Percentiles rank a stretch among this genome's conserved stretches.
These are phyloP conservation scores for Seiridium cupressi DNA, from an alignment of 2,329 filamentous ascomycete genomes.

Conservation along the genomic window DNA sequence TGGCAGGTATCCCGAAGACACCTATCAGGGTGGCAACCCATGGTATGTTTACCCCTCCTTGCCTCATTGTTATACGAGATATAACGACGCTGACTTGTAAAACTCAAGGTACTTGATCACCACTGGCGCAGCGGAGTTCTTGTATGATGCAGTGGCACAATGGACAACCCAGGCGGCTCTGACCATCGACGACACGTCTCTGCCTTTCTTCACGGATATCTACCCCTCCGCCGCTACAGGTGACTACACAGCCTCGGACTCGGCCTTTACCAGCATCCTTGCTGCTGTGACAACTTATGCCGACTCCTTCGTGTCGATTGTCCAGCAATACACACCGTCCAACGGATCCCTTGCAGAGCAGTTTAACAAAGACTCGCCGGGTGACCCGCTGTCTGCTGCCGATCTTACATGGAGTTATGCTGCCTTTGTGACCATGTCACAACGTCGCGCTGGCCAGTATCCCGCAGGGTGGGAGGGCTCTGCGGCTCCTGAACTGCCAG, in stretches of 20 bases:
- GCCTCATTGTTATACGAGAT: neutral
- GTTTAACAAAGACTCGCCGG: constrained; percentile 38
- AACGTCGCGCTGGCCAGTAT: constrained; percentile 34
- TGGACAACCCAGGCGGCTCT: constrained; percentile 47
- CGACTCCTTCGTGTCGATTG: constrained; percentile 50
- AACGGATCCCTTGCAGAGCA: constrained; percentile 49
- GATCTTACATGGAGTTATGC: constrained; percentile 73
- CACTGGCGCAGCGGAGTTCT: constrained; percentile 54
- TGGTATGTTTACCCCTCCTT: constrained; percentile 32
- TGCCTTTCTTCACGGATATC: constrained; percentile 55
- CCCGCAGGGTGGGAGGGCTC: constrained; percentile 25
- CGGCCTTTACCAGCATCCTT: constrained; percentile 39
- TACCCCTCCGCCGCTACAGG: constrained; percentile 43
- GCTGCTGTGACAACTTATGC: constrained; percentile 49
- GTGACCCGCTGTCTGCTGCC: constrained; percentile 38
- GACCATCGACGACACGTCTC: constrained; percentile 47
- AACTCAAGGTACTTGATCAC: constrained; percentile 44
- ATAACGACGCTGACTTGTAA: neutral
- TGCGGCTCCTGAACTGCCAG: constrained; percentile 21
- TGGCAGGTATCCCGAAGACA: constrained; percentile 48
- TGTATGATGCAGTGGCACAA: constrained; percentile 56
- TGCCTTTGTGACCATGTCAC: constrained; percentile 47
- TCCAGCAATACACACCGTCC: constrained; percentile 43
- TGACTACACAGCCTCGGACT: constrained; percentile 41
- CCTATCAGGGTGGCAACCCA: constrained; percentile 56